Evolutionary conservation across 495 filamentous ascomycete genomes (phyloP).

Genomic region (Pseudomonodictys pantanalensis): DNA sequence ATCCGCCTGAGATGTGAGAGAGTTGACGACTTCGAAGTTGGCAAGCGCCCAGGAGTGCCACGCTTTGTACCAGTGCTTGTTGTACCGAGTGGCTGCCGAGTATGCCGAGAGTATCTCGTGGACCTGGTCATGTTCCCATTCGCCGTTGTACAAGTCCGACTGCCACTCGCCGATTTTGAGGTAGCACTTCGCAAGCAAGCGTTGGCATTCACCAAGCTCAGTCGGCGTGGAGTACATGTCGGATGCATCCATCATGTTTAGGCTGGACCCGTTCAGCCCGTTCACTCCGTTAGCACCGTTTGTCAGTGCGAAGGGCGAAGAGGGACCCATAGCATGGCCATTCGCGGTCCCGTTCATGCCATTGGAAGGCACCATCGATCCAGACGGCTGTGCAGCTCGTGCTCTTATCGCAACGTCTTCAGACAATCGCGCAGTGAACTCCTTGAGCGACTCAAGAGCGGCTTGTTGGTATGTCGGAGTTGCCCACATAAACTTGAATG

Average conservation of each 20-base stretch:
- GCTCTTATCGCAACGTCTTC: conserved; percentile 64
- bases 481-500: conserved; percentile 93
- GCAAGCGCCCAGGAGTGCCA: conserved; percentile 99
- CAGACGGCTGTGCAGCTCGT: conserved; percentile 52
- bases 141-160: conserved; percentile 71
- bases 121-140: conserved; percentile 77
- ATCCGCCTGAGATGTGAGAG: conserved; percentile 61
- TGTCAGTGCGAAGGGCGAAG: conserved; percentile 48
- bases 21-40: conserved; percentile 95
- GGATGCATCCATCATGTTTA: conserved; percentile 35
- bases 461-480: conserved; percentile 60
- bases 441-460: conserved; percentile 72
- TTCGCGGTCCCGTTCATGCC: conserved; percentile 48
- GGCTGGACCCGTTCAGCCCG: no score
- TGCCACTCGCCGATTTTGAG: conserved; percentile 96
- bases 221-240: conserved; percentile 30
- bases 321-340: conserved; percentile 40
- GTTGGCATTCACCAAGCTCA: conserved; percentile 58
- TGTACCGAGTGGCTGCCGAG: conserved; percentile 83
- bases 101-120: conserved; percentile 81
- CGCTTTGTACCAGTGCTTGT: conserved; percentile 93
- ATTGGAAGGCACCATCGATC: conserved; percentile 32
- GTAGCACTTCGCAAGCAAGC: conserved; percentile 89
- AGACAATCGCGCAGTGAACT: conserved; percentile 75
- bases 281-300: conserved; percentile 53